phyloP scores from a whole-genome alignment of 2,329 filamentous ascomycete species.

The Hymenoscyphus occultus region DNA sequence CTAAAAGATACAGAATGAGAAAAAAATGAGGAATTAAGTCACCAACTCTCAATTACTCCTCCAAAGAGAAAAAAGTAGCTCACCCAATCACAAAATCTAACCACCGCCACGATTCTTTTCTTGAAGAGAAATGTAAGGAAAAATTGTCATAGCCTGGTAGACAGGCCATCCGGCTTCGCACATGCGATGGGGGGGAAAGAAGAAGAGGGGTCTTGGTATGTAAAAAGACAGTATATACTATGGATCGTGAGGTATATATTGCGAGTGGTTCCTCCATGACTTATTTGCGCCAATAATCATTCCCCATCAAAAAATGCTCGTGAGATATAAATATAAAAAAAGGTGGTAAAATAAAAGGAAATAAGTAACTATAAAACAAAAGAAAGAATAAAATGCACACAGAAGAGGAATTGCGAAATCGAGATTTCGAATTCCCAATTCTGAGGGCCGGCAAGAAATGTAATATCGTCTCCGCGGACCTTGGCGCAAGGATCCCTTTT shows the following conservation, averaged over 20 bases:
- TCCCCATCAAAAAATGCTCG: neutral
- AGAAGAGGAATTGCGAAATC: neutral
- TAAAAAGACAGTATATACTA: constrained; percentile 7
- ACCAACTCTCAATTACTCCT: no score
- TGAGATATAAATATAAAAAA: neutral
- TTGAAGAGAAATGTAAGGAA: neutral
- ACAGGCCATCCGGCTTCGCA: neutral
- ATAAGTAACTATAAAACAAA: neutral
- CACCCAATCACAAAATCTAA: neutral
- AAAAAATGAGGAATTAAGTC: no score
- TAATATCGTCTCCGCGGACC: constrained; percentile 3
- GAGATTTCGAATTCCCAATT: neutral
- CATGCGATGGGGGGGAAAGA: neutral
- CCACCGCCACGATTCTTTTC: neutral
- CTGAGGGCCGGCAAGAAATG: constrained; percentile 20
- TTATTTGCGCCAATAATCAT: constrained; percentile 5
- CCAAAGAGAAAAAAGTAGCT: neutral
- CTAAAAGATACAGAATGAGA: neutral
- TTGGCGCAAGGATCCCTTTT: neutral
- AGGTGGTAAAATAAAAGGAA: neutral
- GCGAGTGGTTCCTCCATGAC: neutral
- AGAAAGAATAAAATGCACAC: constrained; percentile 3
- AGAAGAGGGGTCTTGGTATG: neutral
- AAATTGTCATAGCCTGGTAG: neutral
- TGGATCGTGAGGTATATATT: neutral